Conservation (phyloP, 1,284 basidiomycete genomes). For the Ustilago xerochloae region DNA sequence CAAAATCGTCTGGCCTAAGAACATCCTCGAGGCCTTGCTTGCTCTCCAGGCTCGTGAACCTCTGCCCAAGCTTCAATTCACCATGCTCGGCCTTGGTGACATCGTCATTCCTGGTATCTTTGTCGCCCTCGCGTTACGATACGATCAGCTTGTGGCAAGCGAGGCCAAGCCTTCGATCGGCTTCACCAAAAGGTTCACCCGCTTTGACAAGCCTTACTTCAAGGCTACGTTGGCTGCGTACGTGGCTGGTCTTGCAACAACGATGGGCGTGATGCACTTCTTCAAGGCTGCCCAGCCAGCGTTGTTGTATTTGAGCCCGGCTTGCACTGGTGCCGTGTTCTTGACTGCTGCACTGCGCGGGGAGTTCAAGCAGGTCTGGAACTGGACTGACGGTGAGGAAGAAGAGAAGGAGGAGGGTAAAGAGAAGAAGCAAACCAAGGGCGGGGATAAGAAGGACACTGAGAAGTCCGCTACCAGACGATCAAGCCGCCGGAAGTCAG, state of each 20-base stretch:
- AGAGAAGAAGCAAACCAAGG: constrained; percentile 9
- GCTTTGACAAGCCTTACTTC: constrained; percentile 83
- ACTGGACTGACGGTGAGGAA: constrained; percentile 55
- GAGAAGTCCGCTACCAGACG: constrained; percentile 27
- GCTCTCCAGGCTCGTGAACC: constrained; percentile 23
- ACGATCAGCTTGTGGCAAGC: constrained; percentile 76
- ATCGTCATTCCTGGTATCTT: constrained; percentile 91
- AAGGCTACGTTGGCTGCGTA: constrained; percentile 79
- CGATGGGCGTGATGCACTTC: constrained; percentile 88
- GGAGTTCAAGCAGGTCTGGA: constrained; percentile 66
- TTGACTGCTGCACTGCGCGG: constrained; percentile 67
- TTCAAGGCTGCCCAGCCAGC: constrained; percentile 88
- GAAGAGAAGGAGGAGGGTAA: constrained; percentile 30
- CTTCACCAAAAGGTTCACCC: constrained; percentile 52
- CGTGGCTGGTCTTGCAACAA: constrained; percentile 79
- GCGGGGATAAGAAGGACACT: constrained; percentile 11
- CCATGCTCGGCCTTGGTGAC: constrained; percentile 92
- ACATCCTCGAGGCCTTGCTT: constrained; percentile 39
- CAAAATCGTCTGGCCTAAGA: constrained; percentile 72
- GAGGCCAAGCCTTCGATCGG: constrained; percentile 41
- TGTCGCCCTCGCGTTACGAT: constrained; percentile 86
- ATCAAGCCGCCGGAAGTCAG: constrained; percentile 22
- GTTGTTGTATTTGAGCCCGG: constrained; percentile 81
- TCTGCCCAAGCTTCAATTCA: constrained; percentile 73
- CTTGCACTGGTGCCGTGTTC: constrained; percentile 71